Percentiles rank a stretch among this genome's conserved stretches.
Evolutionary conservation across 164 flowering plant species (phyloP).

Genomic region (Tetracentron sinense): DNA sequence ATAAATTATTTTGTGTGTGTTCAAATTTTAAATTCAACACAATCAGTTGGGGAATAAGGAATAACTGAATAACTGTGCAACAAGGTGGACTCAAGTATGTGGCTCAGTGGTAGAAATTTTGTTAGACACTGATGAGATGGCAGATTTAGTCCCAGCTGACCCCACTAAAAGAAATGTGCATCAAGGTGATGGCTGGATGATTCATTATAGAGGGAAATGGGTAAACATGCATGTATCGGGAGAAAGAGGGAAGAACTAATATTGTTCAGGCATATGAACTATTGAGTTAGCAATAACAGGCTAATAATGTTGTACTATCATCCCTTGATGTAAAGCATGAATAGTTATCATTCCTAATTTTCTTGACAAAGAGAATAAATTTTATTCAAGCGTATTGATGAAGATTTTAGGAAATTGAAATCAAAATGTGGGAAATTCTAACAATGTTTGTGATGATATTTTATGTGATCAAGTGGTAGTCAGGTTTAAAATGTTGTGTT

Average conservation of each 20-base stretch:
- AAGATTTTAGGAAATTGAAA: no score
- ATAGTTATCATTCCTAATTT: neutral
- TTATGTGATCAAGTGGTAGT: no score
- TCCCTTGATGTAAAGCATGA: neutral
- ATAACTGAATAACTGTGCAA: neutral
- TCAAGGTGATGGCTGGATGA: neutral
- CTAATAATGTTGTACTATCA: neutral
- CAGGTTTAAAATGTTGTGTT: no score
- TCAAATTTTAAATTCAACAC: neutral
- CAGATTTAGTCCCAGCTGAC: neutral
- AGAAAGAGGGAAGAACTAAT: neutral
- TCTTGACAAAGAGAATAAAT: no score
- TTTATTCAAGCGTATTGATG: no score
- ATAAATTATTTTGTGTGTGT: no score
- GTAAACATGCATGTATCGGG: neutral
- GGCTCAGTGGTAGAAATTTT: neutral
- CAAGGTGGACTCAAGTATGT: neutral
- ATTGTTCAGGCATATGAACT: neutral
- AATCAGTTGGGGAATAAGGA: neutral
- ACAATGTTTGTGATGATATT: no score
- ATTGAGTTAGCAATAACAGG: neutral
- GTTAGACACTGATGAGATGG: neutral
- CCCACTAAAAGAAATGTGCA: neutral
- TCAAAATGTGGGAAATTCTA: no score
- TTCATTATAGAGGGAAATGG: neutral